Base-by-base conservation (phyloP, 805 yeast genomes). In the Myxozyma neglecta region DNA sequence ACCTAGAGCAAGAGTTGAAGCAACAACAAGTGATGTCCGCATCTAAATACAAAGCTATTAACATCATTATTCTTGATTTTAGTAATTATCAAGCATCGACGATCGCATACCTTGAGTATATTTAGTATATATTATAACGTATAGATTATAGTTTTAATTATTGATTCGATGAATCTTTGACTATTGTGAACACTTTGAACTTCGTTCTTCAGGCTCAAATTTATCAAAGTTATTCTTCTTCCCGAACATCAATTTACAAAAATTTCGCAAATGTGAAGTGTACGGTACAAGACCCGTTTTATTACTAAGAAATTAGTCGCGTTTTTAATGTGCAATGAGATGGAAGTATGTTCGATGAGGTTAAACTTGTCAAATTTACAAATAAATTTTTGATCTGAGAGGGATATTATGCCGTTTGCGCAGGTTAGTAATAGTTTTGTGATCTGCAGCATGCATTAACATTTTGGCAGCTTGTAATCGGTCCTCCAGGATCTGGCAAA, bases 401-500 rank as follows among this genome's bases (percentile, higher is more conserved):
- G 20, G 10, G 18, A 16, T 18, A 50, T 8, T n/a, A 64, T 64
- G 68, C 67, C 68, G 10, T 64, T 58, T 32, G 68, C 62, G 5
- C 68, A 64, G 59, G 68, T 64, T 34, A 34, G 18, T 36, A 16
- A 24, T 39, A 46, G 44, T 35, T 13, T n/a, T 32, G 18, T 20
- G 20, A 29, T 13, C n/a, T 40, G 40, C 13, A 10, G 6, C 11
- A 34, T 40, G 24, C 8, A 40, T 46, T 29, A 32, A 29, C 7
- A 24, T 13, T 89, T 74, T 97, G 96, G 3, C 97, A 94, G 75
- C 83, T 94, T 9, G 92, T 93, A 9, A 90, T 94, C 43, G 99
- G 99, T 0, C 98, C 99, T 0, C 99, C 99, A 0, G 99, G 99
- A 0, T 83, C 96, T 0, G 99, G 99, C 0, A 94, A 94, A 71